Evolutionary conservation across 345 rosid genomes (phyloP).

Genomic region (Eucalyptus tenuipes): DNA sequence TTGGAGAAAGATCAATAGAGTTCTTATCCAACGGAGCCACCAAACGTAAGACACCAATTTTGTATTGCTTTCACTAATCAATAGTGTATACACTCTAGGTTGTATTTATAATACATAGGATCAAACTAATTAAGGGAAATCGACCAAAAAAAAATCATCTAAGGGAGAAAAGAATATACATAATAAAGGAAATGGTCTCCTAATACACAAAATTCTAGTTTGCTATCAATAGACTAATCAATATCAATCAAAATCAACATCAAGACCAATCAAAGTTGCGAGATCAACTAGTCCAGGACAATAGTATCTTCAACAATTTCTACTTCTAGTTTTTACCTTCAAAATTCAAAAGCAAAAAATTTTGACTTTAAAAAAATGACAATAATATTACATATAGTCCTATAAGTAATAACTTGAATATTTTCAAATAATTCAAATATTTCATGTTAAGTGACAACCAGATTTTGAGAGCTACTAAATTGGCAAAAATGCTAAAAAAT

Average conservation of each 20-base stretch:
- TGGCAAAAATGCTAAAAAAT: not conserved
- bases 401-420: not conserved
- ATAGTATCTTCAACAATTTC: not conserved
- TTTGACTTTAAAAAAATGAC: not conserved
- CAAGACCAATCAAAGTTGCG: not conserved
- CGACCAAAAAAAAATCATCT: rapidly evolving
- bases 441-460: not conserved
- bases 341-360: not conserved
- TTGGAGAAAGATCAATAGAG: too few relatives aligned
- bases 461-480: not conserved
- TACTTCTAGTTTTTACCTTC: not conserved
- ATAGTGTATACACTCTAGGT: rapidly evolving
- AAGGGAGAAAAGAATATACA: not conserved
- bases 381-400: not conserved
- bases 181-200: not conserved
- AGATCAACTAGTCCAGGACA: not conserved
- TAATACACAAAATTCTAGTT: not conserved
- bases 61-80: not conserved
- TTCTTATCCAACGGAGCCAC: too few relatives aligned
- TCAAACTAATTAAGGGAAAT: not conserved
- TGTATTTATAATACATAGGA: not conserved
- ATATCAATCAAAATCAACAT: not conserved
- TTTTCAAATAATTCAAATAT: not conserved
- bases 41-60: too few relatives aligned
- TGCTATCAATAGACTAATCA: not conserved